A percentile compares a stretch with the other conserved stretches of the same genome.
These are phyloP conservation scores for Endogone sp. DNA, from an alignment of 192 early-diverging fungal species.

Conservation along the genomic window DNA sequence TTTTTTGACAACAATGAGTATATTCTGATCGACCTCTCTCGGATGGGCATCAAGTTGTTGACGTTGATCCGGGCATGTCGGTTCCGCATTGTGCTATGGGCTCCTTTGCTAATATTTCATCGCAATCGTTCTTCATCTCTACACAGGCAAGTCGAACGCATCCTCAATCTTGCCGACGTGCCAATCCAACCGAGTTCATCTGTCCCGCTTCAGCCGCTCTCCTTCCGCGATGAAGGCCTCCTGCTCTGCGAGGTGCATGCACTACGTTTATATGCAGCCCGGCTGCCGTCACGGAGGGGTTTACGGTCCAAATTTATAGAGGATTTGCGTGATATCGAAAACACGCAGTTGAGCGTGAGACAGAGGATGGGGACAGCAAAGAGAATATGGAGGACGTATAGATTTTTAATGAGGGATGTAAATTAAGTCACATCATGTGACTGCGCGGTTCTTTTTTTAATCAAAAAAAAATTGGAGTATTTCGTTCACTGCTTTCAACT, in stretches of 20 bases:
- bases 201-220: conserved; percentile 20
- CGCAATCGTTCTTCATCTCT: too few relatives aligned
- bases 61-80: too few relatives aligned
- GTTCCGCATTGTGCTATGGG: too few relatives aligned
- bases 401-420: background rate
- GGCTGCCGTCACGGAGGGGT: conserved; percentile 40
- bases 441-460: background rate
- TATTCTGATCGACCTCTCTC: too few relatives aligned
- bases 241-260: conserved; percentile 59
- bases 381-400: background rate
- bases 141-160: conserved; percentile 10
- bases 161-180: conserved; percentile 5
- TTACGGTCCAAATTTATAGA: conserved; percentile 64
- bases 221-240: conserved; percentile 60
- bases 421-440: background rate
- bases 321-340: conserved; percentile 60
- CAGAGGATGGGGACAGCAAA: background rate
- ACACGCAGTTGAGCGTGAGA: background rate
- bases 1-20: too few relatives aligned
- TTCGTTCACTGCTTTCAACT: too few relatives aligned
- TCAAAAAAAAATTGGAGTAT: too few relatives aligned
- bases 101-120: too few relatives aligned
- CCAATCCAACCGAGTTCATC: conserved; percentile 1
- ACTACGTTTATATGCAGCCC: conserved; percentile 42
- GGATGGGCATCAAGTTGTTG: too few relatives aligned